These are phyloP conservation scores for Oxytropis ochrocephala DNA, from an alignment of 306 rosid genomes.

Conservation along the genomic window DNA sequence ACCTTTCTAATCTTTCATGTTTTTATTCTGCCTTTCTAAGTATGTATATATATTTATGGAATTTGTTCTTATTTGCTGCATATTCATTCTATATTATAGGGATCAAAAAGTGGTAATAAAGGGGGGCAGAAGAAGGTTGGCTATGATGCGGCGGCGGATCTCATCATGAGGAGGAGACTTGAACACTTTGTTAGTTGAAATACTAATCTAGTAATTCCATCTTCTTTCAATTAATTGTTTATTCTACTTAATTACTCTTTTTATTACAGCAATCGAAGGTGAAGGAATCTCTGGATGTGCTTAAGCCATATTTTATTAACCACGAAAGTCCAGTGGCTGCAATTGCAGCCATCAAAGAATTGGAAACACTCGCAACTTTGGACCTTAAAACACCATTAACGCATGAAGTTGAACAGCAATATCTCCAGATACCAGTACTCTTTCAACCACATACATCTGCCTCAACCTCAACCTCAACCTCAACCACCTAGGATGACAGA, in stretches of 20 bases:
- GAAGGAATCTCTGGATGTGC: conserved; percentile 51
- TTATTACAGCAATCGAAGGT: conserved; percentile 61
- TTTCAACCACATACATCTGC: neutral
- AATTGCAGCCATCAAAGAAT: conserved; percentile 55
- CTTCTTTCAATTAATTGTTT: neutral
- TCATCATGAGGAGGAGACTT: conserved; percentile 58
- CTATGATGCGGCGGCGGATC: conserved; percentile 35
- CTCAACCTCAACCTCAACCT: no score
- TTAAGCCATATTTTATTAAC: conserved; percentile 53
- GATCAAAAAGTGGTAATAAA: conserved; percentile 17
- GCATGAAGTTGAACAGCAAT: conserved; percentile 29
- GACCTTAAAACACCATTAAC: conserved; percentile 44
- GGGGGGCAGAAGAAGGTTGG: conserved; percentile 2
- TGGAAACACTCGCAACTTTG: conserved; percentile 53
- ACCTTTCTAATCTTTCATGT: no score
- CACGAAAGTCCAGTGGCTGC: conserved; percentile 47
- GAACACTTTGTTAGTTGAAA: conserved; percentile 60
- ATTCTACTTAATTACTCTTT: no score
- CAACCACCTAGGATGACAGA: no score
- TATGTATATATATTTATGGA: no score
- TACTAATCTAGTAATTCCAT: neutral
- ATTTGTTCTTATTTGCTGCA: neutral
- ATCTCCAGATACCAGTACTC: neutral
- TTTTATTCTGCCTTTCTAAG: no score
- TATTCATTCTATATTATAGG: conserved; percentile 17